Evolutionary conservation across 768 basidiomycete species (phyloP), one percentile per base, ranked within the genome.

Genomic region (Cyathus striatus): DNA sequence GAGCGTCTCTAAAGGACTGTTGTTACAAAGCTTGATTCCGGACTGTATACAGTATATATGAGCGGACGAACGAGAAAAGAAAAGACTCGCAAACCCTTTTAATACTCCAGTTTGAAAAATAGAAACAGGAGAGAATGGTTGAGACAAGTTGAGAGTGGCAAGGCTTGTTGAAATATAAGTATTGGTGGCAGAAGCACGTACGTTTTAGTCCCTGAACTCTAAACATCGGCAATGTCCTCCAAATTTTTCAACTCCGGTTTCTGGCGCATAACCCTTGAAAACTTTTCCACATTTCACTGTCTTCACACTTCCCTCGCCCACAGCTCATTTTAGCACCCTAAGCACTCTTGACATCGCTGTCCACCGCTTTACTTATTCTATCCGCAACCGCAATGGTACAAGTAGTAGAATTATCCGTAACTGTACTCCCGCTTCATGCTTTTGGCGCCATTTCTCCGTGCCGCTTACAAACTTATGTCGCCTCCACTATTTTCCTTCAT

Each of bases 1-100:
- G 75, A 76, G 78, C 79, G 73, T 79, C 83, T 80, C 81, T 80
- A 72, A 75, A 72, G 76, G 75, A 79, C 68, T 87, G 85, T 72
- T 88, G 81, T 59, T 90, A 90, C 86, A 90, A 78, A 73, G 69
- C n/a, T 76, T 73, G 69, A 63, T 58, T 66, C 57, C 63, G 67
- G 70, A 74, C 60, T 56, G 42, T 44, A 46, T 46, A 46, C 41
- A 37, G 33, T 42, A 42, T 52, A 46, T 44, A 32, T 40, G 38
- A 49, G 52, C 47, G 50, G 50, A n/a, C 37, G n/a, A n/a, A n/a
- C n/a, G n/a, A n/a, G n/a, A n/a, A n/a, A 43, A n/a, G 49, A 42
- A 49, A 47, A 43, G 41, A 53, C 38, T 39, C 46, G 52, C 46
- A 56, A 50, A 73, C 76, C 75, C 68, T 78, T 76, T 78, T 70